Percentiles rank a stretch among this genome's conserved stretches.
Conservation (phyloP, 2,329 filamentous ascomycete genomes). For the Fusarium agapanthi region DNA sequence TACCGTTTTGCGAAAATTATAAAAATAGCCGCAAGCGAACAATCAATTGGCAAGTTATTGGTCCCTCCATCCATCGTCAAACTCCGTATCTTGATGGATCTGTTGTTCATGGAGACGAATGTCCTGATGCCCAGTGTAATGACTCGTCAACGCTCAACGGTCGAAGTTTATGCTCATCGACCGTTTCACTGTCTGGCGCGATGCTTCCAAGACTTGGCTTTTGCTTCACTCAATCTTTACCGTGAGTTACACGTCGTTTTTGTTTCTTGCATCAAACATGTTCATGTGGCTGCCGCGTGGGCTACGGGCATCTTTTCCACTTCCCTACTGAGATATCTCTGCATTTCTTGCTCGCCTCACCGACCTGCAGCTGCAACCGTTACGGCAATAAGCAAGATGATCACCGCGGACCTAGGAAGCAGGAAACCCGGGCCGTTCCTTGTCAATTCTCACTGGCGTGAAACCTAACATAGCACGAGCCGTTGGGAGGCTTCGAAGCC, state of each 20-base stretch:
- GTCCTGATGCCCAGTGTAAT: not conserved
- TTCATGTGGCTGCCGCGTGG: not conserved
- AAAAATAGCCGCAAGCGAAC: not conserved
- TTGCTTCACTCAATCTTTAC: not conserved
- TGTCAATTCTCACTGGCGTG: slow-evolving; percentile 1
- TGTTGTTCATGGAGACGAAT: not conserved
- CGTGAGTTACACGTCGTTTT: not conserved
- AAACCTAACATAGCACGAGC: slow-evolving; percentile 12
- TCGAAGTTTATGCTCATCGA: not conserved
- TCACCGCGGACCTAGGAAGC: not conserved
- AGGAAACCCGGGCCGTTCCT: slow-evolving; percentile 19
- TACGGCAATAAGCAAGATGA: not conserved
- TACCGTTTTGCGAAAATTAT: not conserved
- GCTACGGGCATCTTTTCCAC: not conserved
- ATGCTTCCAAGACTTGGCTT: not conserved
- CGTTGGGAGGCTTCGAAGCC: slow-evolving; percentile 1
- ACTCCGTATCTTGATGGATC: not conserved
- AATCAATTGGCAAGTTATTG: not conserved
- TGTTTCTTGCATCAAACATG: not conserved
- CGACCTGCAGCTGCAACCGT: not conserved
- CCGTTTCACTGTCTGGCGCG: not conserved
- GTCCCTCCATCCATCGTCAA: not conserved
- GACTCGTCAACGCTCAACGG: slow-evolving; percentile 2
- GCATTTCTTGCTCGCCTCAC: not conserved
- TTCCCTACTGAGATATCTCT: not conserved